These are phyloP conservation scores for Trichoderma erinaceum DNA, from an alignment of 495 filamentous ascomycete genomes.

Conservation along the genomic window DNA sequence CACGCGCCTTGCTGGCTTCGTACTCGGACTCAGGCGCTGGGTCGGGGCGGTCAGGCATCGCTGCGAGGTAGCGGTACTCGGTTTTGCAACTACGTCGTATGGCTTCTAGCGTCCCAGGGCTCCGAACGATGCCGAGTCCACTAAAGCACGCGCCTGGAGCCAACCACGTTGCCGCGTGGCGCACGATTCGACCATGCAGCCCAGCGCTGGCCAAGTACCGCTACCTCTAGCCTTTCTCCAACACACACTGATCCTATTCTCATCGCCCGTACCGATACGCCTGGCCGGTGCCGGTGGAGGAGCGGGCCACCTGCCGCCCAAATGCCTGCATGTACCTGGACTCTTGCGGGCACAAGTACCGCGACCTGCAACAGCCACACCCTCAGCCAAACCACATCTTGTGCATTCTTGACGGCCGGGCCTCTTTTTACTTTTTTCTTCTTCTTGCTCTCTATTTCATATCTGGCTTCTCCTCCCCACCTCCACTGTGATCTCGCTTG, in stretches of 20 bases:
- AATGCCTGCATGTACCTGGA: constrained; percentile 8
- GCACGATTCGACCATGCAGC: neutral
- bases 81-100: too few species aligned
- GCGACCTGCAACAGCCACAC: neutral
- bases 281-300: constrained; percentile 7
- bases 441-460: neutral
- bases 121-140: constrained; percentile 1
- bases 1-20: neutral
- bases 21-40: constrained; percentile 2
- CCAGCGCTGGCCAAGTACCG: neutral
- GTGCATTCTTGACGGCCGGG: neutral
- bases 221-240: neutral
- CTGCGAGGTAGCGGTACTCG: neutral
- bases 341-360: constrained; percentile 1
- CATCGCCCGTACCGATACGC: neutral
- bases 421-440: neutral
- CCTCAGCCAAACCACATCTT: neutral
- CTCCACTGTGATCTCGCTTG: constrained; percentile 1
- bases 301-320: constrained; percentile 5
- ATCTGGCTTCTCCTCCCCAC: neutral
- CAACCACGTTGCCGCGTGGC: constrained; percentile 12
- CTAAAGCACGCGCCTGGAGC: neutral
- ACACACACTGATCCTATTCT: neutral
- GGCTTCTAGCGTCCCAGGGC: neutral
- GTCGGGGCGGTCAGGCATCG: neutral